Conservation (phyloP, 768 basidiomycete species). For the Polyporus arcularius region DNA sequence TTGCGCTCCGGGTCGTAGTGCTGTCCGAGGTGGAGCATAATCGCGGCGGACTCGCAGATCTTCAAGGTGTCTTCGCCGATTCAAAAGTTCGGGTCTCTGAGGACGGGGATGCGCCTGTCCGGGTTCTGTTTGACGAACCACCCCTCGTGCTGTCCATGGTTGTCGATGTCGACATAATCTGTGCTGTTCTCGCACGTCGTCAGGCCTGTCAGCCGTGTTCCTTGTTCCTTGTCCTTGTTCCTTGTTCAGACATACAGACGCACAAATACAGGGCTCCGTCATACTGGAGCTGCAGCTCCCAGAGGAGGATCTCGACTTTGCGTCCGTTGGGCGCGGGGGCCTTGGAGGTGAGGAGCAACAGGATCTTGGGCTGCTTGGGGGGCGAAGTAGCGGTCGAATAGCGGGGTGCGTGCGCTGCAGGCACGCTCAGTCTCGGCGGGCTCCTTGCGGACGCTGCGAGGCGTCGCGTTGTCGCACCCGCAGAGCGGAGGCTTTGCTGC, state of each 20-base stretch:
- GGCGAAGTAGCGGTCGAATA: slow-evolving; percentile 16
- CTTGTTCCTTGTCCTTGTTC: too few relatives aligned
- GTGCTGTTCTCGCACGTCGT: slow-evolving; percentile 33
- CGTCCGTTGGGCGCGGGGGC: slow-evolving; percentile 54
- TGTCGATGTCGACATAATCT: slow-evolving; percentile 55
- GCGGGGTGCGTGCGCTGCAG: background rate
- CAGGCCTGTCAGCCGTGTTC: too few relatives aligned
- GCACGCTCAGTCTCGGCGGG: background rate
- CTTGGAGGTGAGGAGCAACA: slow-evolving; percentile 25
- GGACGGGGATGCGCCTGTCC: slow-evolving; percentile 71
- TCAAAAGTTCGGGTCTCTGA: slow-evolving; percentile 63
- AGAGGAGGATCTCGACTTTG: slow-evolving; percentile 51
- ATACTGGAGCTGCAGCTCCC: slow-evolving; percentile 51
- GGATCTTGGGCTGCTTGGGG: slow-evolving; percentile 5
- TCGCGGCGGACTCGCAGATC: slow-evolving; percentile 80
- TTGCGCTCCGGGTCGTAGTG: slow-evolving; percentile 72
- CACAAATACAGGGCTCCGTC: slow-evolving; percentile 46
- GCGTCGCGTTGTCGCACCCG: background rate
- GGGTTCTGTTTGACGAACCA: slow-evolving; percentile 79
- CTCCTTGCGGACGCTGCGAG: background rate
- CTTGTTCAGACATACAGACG: slow-evolving; percentile 6
- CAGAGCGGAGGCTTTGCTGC: background rate
- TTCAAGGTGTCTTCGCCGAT: slow-evolving; percentile 37
- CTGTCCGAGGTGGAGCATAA: slow-evolving; percentile 75
- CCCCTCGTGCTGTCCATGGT: slow-evolving; percentile 68